Percentiles rank a stretch among this genome's conserved stretches.
Evolutionary conservation across 2,329 filamentous ascomycete genomes (phyloP).

Genomic region (Apiospora arundinis): DNA sequence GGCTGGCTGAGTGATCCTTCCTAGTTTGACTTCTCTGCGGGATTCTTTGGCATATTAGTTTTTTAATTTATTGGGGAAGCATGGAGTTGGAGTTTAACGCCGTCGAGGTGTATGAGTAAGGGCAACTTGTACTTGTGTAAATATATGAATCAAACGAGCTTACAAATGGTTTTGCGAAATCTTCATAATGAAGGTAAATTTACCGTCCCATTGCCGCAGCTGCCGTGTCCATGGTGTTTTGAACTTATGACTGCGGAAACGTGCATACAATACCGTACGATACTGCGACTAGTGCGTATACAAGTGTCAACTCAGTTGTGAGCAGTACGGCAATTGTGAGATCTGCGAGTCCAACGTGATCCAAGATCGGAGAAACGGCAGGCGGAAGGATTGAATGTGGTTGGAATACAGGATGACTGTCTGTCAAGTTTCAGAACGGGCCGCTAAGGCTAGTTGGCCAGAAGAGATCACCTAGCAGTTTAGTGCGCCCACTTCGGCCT

Average conservation of each 20-base stretch:
- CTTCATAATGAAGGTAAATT: neutral
- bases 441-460: neutral
- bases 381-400: neutral
- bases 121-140: constrained; percentile 1
- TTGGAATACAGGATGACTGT: neutral
- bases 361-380: neutral
- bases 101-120: constrained; percentile 9
- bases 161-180: neutral
- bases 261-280: neutral
- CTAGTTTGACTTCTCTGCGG: constrained; percentile 12
- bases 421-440: constrained; percentile 11
- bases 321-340: neutral
- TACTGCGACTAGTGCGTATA: neutral
- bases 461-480: neutral
- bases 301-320: too few relatives aligned
- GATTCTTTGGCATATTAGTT: constrained; percentile 12
- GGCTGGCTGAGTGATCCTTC: neutral
- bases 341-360: neutral
- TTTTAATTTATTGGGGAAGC: constrained; percentile 18
- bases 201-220: neutral
- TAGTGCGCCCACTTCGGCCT: neutral
- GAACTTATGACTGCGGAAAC: neutral
- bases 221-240: neutral
- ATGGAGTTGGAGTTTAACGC: constrained; percentile 15
- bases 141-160: constrained; percentile 2